Base-by-base conservation (phyloP, 2,329 filamentous ascomycete genomes). In the Pochonia chlamydosporia region DNA sequence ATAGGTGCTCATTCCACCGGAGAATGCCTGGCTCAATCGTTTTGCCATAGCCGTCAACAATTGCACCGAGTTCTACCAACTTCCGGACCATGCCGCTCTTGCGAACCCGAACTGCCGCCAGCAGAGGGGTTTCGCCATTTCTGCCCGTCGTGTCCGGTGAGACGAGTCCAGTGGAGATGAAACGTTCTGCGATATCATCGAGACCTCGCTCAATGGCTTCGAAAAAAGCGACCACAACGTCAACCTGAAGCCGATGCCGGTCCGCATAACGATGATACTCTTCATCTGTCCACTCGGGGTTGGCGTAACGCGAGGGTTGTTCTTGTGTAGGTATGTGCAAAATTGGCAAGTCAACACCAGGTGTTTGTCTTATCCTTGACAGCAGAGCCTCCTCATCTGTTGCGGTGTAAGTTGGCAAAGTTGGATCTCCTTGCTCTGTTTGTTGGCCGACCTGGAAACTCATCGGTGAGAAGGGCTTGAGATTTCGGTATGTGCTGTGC, bases 61-160 rank as follows among this genome's bases (percentile, higher is more conserved):
- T 54, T 3, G 69, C 68, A 20, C 69, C 69, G 5, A 69, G 62
- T 4, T 11, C 14, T 4, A 67, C 47, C 6, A 72, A 61, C 3
- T 48, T 44, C 26, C 67, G 64, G 1, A 69, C 59, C 59, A 65
- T 66, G 42, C 54, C 50, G 1, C 56, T 52, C 28, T 56, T 55
- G 30, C 64, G 59, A 1, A 40, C 51, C 24, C 56, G 47, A n/a
- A 70, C 58, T 21, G 68, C 67, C 1, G 61, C 59, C 10, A 69
- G 54, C 24, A 71, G 58, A 1, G 69, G 66, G 2, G 67, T 70
- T 25, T 59, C 52, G 16, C 62, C 60, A 4, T 18, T 31, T 5
- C 9, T 10, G 47, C 55, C 53, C 21, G 61, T 58, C 3, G 62
- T 59, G 55, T 70, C 66, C 4, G 69, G 69, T 13, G 66, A 67